Base-by-base conservation (phyloP, 352 stramenopile species). In the Pythium brachiatum region DNA sequence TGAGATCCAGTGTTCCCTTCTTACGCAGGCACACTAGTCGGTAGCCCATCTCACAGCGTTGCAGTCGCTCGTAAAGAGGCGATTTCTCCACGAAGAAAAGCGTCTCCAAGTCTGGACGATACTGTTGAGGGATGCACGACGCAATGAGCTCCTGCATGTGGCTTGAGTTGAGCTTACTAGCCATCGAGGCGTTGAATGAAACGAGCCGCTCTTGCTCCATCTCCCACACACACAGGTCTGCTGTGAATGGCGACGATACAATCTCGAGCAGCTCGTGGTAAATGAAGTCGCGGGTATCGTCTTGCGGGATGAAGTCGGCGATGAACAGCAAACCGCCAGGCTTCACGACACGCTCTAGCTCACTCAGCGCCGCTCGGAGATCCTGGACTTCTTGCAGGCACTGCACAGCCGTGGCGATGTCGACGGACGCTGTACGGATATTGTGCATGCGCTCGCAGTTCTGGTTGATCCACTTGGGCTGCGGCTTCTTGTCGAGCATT, bases 301-400 rank as follows among this genome's bases (percentile, higher is more conserved):
- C 67, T 23, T 59, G 39, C 29, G 68, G 68, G n/a, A 90, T 89
- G 47, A 90, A 90, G 58, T 92, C 83, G 0, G 83, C 83, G 36
- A 90, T 68, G 32, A 87, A 79, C 15, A 92, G 46, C 36, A 84
- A 57, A 6, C 83, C 83, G 16, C 80, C 77, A 15, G 80, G 77
- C 29, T 81, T 80, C 2, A 92, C 69, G 9, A 92, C 80, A 21
- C 83, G 77, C 41, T 75, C 69, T 16, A 89, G 67, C 58, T 90
- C 83, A 9, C 67, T 73, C 38, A 88, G 51, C 0, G 79, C 80
- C 16, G 60, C 57, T 8, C 59, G 46, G 7, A 88, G 53, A 48
- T 84, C 64, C 47, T 75, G 63, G 43, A 92, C 76, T 31, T 92
- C 83, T 50, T 92, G 83, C 11, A 92, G 73, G 46, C 75, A 79